Base-by-base conservation (phyloP, 1,284 basidiomycete genomes). In the Polyporus tsugae region DNA sequence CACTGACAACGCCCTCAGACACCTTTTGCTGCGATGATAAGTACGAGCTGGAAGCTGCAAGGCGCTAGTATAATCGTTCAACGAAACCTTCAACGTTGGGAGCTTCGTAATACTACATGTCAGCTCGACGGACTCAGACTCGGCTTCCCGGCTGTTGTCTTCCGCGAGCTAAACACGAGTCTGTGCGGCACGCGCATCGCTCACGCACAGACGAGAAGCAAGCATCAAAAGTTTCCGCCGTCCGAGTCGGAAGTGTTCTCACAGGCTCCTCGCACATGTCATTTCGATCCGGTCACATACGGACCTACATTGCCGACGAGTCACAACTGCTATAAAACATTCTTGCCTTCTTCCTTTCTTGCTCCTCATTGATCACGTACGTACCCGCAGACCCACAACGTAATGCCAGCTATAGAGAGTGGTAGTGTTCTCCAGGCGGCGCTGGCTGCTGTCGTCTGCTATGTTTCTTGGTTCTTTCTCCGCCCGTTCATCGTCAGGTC, bases 391-490 rank as follows among this genome's bases (percentile, higher is more conserved):
- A n/a, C 36, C 35, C 36, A 58, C 35, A 58, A 13, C 64, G 63
- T 72, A 46, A 46, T 9, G 46, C 46, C 22, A 53, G 53, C 69
- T 39, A 17, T 68, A 7, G 63, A 65, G 7, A 61, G 22, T 19
- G n/a, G 68, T 11, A 55, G 57, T 19, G 4, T 49, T 25, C 22
- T 22, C 22, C 71, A 70, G 39, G 64, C 49, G 2, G 63, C 44
- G 25, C 61, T 72, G 17, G 63, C 61, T 29, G 67, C 64, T 15
- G 25, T 53, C 5, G 61, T 36, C 10, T 13, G 63, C 29, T 72
- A 72, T 39, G 6, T 72, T 6, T 62, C 49, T 13, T 73, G 72
- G 72, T 15, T 36, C 22, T 6, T 68, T n/a, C 38, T 68, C 11
- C 52, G 60, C 1, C 70, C 63, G 1, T 63, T 63, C 22, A 52